Evolutionary conservation across 2,329 filamentous ascomycete species (phyloP), one percentile per base, ranked within the genome.

Genomic region (Alternaria ethzedia): DNA sequence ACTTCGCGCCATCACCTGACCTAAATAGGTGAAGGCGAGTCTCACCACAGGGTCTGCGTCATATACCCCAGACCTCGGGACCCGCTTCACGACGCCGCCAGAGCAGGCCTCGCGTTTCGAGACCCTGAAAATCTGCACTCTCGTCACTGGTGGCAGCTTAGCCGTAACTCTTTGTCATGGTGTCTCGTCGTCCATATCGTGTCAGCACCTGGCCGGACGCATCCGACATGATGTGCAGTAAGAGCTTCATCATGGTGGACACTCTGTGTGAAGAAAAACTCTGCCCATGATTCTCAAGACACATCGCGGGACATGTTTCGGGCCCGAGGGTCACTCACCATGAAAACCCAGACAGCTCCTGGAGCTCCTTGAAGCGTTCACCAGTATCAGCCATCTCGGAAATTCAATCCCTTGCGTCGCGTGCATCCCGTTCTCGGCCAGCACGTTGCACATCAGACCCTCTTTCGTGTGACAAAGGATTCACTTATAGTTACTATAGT

Each of bases 1-100:
- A 65, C 61, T 54, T 67, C 72, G 67, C 77, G 73, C 61, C 56
- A 67, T 78, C 78, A 74, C 78, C 73, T 78, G 77, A 79, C 74
- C 60, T 64, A 26, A 50, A 49, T 43, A 54, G 46, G 54, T 36
- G 25, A 50, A 58, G 36, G 23, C 52, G 20, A 57, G 55, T 54
- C 60, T 54, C 60, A 59, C 60, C 43, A 54, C 60, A 63, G 56
- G 55, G 60, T 59, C 56, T 26, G 36, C 56, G 49, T 62, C 60
- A 62, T 47, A 68, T 63, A 61, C 60, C 51, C 63, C 57, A 64
- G 62, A 63, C 61, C 63, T 64, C 59, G 59, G 45, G 66, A 64
- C 66, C 71, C 67, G 68, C 72, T 68, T 36, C 72, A 70, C 74
- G 70, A 74, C 68, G 70, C 73, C 70, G 59, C 67, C 73, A 68